Percentiles rank a stretch among this genome's conserved stretches.
Conservation (phyloP, 139 green algal genomes). For the Volvox reticuliferus region DNA sequence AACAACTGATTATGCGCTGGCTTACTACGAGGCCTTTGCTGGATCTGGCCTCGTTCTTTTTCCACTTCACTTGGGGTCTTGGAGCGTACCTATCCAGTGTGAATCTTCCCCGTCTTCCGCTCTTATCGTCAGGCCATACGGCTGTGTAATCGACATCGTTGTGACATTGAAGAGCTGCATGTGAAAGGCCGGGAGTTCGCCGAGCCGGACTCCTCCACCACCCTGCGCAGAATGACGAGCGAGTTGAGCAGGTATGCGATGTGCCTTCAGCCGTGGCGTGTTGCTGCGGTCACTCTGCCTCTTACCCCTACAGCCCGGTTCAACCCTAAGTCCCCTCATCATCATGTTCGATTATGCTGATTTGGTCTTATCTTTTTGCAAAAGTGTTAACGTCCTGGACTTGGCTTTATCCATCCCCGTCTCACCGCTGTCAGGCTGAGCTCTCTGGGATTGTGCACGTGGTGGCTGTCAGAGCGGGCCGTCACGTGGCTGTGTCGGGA, state of each 20-base stretch:
- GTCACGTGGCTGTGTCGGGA: neutral
- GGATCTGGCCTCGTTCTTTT: neutral
- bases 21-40: neutral
- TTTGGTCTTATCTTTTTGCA: neutral
- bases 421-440: conserved; percentile 12
- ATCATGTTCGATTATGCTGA: too few relatives aligned
- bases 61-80: neutral
- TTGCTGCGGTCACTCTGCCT: neutral
- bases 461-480: neutral
- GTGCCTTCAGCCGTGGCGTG: neutral
- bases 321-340: neutral
- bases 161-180: conserved; percentile 35
- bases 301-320: neutral
- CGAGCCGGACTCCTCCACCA: neutral
- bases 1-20: neutral
- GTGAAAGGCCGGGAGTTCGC: neutral
- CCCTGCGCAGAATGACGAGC: neutral
- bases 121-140: neutral
- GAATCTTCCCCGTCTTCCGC: neutral
- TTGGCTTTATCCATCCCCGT: neutral
- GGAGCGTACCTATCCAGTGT: neutral
- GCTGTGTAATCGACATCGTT: conserved; percentile 4
- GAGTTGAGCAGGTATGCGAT: neutral
- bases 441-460: neutral
- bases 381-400: neutral